Evolutionary conservation across 2,329 filamentous ascomycete genomes (phyloP).

Genomic region (Apiospora marii): DNA sequence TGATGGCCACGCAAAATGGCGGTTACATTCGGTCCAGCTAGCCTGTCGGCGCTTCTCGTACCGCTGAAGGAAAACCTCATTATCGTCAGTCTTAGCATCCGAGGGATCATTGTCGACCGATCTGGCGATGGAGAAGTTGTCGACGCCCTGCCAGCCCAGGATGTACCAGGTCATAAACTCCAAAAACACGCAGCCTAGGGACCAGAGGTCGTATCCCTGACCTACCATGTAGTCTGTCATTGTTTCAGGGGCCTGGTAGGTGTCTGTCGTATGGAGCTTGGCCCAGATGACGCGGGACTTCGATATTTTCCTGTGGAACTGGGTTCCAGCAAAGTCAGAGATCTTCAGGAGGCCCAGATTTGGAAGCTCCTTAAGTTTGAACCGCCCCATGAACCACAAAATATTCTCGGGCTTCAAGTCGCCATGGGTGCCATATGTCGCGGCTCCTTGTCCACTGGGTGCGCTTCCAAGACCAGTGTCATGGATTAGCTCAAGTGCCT

Average conservation of each 20-base stretch:
- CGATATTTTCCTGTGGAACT: background rate
- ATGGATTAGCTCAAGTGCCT: background rate
- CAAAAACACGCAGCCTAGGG: background rate
- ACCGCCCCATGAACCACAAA: background rate
- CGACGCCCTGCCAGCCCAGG: background rate
- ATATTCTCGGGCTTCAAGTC: constrained; percentile 12
- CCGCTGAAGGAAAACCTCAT: background rate
- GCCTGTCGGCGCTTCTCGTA: background rate
- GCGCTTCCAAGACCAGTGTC: background rate
- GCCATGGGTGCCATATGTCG: background rate
- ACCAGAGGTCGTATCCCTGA: background rate
- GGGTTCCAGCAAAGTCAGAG: background rate
- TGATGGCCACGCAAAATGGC: background rate
- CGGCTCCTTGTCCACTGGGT: background rate
- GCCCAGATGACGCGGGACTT: background rate
- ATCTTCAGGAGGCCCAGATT: background rate
- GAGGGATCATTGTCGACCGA: background rate
- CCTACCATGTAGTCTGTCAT: background rate
- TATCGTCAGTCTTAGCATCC: no score
- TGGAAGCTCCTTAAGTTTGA: background rate
- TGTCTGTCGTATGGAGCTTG: background rate
- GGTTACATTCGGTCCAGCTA: background rate
- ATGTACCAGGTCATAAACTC: background rate
- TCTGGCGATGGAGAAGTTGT: background rate
- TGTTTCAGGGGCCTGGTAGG: background rate